Conservation (phyloP, 2,329 filamentous ascomycete species). For the Diaporthe sp. region DNA sequence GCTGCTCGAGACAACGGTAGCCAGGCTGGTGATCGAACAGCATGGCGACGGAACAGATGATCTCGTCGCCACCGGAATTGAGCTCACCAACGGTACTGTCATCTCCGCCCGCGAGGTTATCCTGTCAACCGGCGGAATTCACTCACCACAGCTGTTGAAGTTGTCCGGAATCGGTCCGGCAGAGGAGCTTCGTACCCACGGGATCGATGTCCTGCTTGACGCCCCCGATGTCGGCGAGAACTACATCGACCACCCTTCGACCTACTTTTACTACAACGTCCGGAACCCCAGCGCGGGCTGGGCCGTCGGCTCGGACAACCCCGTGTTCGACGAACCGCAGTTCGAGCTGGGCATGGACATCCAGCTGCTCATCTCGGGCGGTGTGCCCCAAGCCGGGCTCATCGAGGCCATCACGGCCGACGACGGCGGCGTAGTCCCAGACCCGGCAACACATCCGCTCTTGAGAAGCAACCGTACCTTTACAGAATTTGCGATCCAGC, state of each 20-base stretch:
- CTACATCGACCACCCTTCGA: slow-evolving; percentile 6
- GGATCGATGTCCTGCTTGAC: slow-evolving; percentile 48
- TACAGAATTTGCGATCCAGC: background rate
- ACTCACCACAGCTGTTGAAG: slow-evolving; percentile 51
- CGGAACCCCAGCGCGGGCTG: background rate
- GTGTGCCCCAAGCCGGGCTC: background rate
- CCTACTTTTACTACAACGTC: slow-evolving; percentile 12
- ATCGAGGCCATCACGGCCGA: slow-evolving; percentile 4
- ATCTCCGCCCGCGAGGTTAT: slow-evolving; percentile 47
- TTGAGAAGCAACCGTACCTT: slow-evolving; percentile 3
- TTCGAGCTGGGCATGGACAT: background rate
- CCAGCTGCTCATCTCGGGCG: background rate
- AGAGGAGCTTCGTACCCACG: slow-evolving; percentile 43
- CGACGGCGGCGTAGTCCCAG: background rate
- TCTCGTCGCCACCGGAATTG: slow-evolving; percentile 3
- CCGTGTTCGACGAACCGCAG: slow-evolving; percentile 19
- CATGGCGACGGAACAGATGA: background rate
- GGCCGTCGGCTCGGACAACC: slow-evolving; percentile 18
- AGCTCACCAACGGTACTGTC: background rate
- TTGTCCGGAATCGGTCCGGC: slow-evolving; percentile 50
- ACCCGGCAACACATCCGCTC: background rate
- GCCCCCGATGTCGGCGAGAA: slow-evolving; percentile 51
- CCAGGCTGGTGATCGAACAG: background rate
- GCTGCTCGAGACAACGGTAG: slow-evolving; percentile 18
- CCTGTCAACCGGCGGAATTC: slow-evolving; percentile 47